These are phyloP conservation scores for Blastobotrys arbuscula DNA, from an alignment of 1,139 yeast species.

Conservation along the genomic window DNA sequence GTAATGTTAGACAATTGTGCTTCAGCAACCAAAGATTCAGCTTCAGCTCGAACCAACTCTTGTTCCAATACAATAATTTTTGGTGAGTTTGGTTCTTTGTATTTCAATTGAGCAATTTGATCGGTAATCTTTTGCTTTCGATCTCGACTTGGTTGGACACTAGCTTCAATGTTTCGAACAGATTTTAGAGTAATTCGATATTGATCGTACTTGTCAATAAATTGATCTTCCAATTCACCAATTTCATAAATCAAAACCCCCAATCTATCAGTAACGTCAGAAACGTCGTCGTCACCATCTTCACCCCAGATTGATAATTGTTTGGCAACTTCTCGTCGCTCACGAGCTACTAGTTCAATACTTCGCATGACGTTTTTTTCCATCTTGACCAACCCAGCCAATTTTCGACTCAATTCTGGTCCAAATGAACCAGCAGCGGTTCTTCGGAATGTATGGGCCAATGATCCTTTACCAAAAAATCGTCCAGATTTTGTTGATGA, in stretches of 20 bases:
- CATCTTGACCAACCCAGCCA: constrained; percentile 85
- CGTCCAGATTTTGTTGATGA: constrained; percentile 78
- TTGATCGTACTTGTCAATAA: constrained; percentile 95
- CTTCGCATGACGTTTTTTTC: constrained; percentile 96
- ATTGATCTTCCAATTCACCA: constrained; percentile 97
- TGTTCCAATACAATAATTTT: constrained; percentile 93
- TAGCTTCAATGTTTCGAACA: constrained; percentile 92
- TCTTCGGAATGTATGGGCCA: constrained; percentile 76
- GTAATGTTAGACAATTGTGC: constrained; percentile 98
- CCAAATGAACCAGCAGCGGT: constrained; percentile 91
- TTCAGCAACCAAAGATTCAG: constrained; percentile 97
- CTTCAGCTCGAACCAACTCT: constrained; percentile 98
- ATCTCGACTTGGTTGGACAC: constrained; percentile 97
- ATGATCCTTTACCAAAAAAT: constrained; percentile 87
- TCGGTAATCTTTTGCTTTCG: constrained; percentile 97
- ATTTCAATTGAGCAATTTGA: constrained; percentile 94
- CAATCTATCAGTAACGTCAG: constrained; percentile 94
- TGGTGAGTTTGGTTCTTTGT: constrained; percentile 97
- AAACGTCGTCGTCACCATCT: constrained; percentile 93
- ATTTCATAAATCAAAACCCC: constrained; percentile 94
- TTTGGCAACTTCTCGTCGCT: constrained; percentile 94
- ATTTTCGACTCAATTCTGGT: constrained; percentile 89
- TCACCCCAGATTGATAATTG: constrained; percentile 98
- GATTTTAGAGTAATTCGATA: constrained; percentile 94
- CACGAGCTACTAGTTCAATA: constrained; percentile 87